Evolutionary conservation across 2,329 filamentous ascomycete species (phyloP).

Genomic region (Diaporthe longicolla): DNA sequence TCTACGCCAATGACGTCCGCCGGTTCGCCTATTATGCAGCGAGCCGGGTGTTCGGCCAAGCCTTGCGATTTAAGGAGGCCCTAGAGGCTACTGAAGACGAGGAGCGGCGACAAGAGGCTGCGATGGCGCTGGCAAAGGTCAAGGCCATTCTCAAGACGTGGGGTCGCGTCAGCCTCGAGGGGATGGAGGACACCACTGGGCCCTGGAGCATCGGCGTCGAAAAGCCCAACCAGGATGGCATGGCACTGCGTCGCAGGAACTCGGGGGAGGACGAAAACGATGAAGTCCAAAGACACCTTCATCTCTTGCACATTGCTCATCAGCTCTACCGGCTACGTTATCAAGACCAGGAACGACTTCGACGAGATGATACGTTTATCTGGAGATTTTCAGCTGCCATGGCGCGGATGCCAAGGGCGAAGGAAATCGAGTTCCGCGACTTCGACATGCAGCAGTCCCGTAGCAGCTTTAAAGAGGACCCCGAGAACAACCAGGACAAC

Average conservation of each 20-base stretch:
- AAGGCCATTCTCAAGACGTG: conserved; percentile 35
- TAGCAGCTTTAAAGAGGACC: neutral
- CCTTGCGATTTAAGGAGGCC: conserved; percentile 19
- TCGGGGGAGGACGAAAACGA: neutral
- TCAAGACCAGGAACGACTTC: conserved; percentile 32
- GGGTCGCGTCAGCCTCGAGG: conserved; percentile 9
- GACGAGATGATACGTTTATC: conserved; percentile 17
- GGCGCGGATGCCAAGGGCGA: conserved; percentile 36
- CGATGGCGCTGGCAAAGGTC: conserved; percentile 7
- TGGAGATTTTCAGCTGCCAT: conserved; percentile 32
- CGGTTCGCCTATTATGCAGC: conserved; percentile 34
- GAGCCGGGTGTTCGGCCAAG: neutral
- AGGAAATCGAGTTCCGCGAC: conserved; percentile 34
- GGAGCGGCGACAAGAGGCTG: neutral
- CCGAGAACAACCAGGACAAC: neutral
- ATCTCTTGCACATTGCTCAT: conserved; percentile 26
- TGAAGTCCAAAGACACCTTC: conserved; percentile 3
- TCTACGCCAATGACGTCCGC: conserved; percentile 7
- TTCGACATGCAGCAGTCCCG: neutral
- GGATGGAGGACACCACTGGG: neutral
- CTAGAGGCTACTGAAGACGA: neutral
- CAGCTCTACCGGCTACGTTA: conserved; percentile 32
- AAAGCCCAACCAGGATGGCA: conserved; percentile 20
- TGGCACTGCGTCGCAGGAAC: conserved; percentile 22
- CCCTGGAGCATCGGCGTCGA: neutral